These are phyloP conservation scores for Chaetomium olivaceum DNA, from an alignment of 2,329 filamentous ascomycete genomes.

Conservation along the genomic window DNA sequence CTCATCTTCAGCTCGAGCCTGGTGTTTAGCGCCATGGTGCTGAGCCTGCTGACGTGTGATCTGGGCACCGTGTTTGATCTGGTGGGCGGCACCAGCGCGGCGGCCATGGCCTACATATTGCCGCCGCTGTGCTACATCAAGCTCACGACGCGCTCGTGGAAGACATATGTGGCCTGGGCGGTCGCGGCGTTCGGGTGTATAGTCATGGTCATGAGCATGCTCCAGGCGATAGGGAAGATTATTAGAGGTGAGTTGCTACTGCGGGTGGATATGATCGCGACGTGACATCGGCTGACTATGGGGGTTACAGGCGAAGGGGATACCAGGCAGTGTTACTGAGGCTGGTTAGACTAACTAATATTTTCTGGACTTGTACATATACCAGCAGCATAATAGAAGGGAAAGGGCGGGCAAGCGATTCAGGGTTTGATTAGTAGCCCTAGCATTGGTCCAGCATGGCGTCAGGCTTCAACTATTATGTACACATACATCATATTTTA, in stretches of 20 bases:
- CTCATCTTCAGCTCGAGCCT: conserved; percentile 81
- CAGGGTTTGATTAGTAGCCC: neutral
- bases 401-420: neutral
- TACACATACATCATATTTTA: neutral
- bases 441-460: neutral
- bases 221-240: conserved; percentile 37
- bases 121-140: conserved; percentile 96
- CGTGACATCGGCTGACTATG: neutral
- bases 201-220: conserved; percentile 38
- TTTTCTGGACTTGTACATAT: neutral
- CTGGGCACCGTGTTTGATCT: conserved; percentile 93
- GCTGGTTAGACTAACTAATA: conserved; percentile 7
- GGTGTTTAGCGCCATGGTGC: conserved; percentile 72
- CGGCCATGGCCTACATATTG: conserved; percentile 90
- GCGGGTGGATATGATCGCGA: neutral
- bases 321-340: conserved; percentile 33
- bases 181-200: conserved; percentile 36
- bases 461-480: neutral
- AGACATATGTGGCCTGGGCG: conserved; percentile 36
- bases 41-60: conserved; percentile 88
- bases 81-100: conserved; percentile 92
- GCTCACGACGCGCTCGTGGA: conserved; percentile 65
- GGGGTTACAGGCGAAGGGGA: conserved; percentile 34
- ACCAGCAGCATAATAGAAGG: conserved; percentile 5
- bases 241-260: conserved; percentile 32